Base-by-base conservation (phyloP, 176 grass and related monocot genomes). In the Avena sativa region DNA sequence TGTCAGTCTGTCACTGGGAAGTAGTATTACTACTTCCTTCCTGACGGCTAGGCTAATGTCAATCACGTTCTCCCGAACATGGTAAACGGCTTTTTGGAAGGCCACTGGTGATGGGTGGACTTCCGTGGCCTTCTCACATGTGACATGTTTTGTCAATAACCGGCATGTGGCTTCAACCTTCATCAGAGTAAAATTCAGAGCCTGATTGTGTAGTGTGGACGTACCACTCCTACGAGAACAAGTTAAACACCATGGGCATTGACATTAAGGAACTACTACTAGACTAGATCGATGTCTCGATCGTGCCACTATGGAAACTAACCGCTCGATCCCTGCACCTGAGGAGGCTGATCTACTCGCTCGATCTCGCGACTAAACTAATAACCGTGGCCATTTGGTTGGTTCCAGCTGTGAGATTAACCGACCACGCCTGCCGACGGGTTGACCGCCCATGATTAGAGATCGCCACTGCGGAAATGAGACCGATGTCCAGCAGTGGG, bases 381-480 rank as follows among this genome's bases (percentile, higher is more conserved):
- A 47, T 8, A 6, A 48, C 44, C 44, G 9, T 48, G 9, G 9
- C 9, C 46, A 48, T 48, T 48, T 9, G 46, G 8, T 47, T 9
- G 44, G 46, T 65, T 65, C 74, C 75, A 79, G 56, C 77, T 71
- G 38, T 12, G 67, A 0, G 67, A 1, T 70, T 70, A 70, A 43
- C 67, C 19, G 1, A 19, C 17, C 16, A 40, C 32, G 16, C 67
- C 70, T 21, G 43, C 74, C 74, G 25, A 55, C 74, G 74, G 19
- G 74, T 76, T 76, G 74, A 76, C 73, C 53, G 73, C 73, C 30
- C 71, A 50, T 50, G 71, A 74, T 74, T 74, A 51, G 71, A 26
- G 71, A 52, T 52, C 59, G 43, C 50, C 74, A 68, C 70, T 59
- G 53, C 53, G 36, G 61, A 47, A 8, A 82, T 46, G 80, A 74